Percentiles rank a stretch among this genome's conserved stretches.
Evolutionary conservation across 305 asterid species (phyloP).

Genomic region (Fraxinus baroniana): DNA sequence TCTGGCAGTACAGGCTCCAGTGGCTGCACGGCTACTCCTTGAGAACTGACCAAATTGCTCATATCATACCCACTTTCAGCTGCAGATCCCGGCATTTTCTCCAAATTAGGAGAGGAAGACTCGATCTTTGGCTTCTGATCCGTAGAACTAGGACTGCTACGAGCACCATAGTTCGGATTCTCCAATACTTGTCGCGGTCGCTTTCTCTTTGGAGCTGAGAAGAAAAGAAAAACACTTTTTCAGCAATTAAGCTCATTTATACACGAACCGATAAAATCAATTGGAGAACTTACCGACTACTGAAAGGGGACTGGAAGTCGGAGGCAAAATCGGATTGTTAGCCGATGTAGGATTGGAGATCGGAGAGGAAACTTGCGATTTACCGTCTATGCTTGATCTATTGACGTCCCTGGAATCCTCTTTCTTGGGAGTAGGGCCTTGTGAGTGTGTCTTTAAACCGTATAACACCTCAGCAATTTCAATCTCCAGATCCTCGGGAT

Average conservation of each 20-base stretch:
- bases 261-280: background rate
- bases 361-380: conserved; percentile 70
- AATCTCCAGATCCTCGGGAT: conserved; percentile 88
- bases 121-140: conserved; percentile 65
- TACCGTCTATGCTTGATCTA: conserved; percentile 53
- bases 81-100: conserved; percentile 46
- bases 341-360: conserved; percentile 52
- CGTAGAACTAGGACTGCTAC: conserved; percentile 45
- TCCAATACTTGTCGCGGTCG: conserved; percentile 79
- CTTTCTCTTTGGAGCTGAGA: conserved; percentile 48
- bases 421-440: conserved; percentile 64
- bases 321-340: conserved; percentile 31
- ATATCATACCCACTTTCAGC: conserved; percentile 47
- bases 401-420: conserved; percentile 67
- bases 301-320: conserved; percentile 52
- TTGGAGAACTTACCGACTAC: conserved; percentile 60
- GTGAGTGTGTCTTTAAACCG: conserved; percentile 84
- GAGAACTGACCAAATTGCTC: conserved; percentile 37
- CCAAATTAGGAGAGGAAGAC: conserved; percentile 48
- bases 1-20: conserved; percentile 31
- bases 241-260: background rate
- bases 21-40: conserved; percentile 22
- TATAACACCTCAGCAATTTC: conserved; percentile 90
- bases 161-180: conserved; percentile 39
- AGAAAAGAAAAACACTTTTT: background rate